Percentiles rank a stretch among this genome's conserved stretches.
Evolutionary conservation across 1,139 yeast species (phyloP).

Genomic region (Yamadazyma buinensis): DNA sequence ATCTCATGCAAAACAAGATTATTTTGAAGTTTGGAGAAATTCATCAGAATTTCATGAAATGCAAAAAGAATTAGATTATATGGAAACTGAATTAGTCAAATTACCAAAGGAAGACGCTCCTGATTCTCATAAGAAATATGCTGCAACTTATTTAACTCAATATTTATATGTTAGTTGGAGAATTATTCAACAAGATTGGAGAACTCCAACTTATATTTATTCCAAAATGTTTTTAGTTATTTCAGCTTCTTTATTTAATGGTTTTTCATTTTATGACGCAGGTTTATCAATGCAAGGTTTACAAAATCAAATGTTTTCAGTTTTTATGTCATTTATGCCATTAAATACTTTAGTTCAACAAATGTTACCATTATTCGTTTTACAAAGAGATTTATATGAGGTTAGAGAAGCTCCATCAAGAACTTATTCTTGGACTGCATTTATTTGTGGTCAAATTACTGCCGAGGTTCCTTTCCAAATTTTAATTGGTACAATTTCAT

Average conservation of each 20-base stretch:
- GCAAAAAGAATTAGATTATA: slow-evolving; percentile 32
- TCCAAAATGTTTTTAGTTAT: slow-evolving; percentile 54
- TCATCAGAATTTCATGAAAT: slow-evolving; percentile 50
- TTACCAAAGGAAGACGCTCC: slow-evolving; percentile 28
- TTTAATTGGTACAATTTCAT: slow-evolving; percentile 31
- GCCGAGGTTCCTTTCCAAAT: slow-evolving; percentile 35
- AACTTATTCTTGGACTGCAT: slow-evolving; percentile 49
- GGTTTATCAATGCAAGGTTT: slow-evolving; percentile 55
- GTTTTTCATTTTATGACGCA: slow-evolving; percentile 71
- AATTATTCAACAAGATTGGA: slow-evolving; percentile 62
- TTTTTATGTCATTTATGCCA: slow-evolving; percentile 64
- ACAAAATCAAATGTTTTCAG: slow-evolving; percentile 63
- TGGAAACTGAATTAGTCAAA: slow-evolving; percentile 44
- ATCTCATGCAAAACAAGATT: slow-evolving; percentile 58
- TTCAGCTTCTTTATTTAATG: slow-evolving; percentile 57
- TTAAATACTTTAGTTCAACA: slow-evolving; percentile 68
- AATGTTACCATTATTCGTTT: slow-evolving; percentile 65
- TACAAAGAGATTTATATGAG: slow-evolving; percentile 77
- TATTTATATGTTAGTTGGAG: slow-evolving; percentile 47
- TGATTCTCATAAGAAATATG: slow-evolving; percentile 35
- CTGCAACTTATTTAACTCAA: slow-evolving; percentile 45
- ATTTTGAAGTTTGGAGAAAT: slow-evolving; percentile 59
- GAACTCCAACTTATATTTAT: slow-evolving; percentile 70
- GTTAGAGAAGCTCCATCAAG: slow-evolving; percentile 83
- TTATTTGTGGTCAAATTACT: slow-evolving; percentile 33